These are phyloP conservation scores for Halophytophthora polymorphica DNA, from an alignment of 352 stramenopile species.

Conservation along the genomic window DNA sequence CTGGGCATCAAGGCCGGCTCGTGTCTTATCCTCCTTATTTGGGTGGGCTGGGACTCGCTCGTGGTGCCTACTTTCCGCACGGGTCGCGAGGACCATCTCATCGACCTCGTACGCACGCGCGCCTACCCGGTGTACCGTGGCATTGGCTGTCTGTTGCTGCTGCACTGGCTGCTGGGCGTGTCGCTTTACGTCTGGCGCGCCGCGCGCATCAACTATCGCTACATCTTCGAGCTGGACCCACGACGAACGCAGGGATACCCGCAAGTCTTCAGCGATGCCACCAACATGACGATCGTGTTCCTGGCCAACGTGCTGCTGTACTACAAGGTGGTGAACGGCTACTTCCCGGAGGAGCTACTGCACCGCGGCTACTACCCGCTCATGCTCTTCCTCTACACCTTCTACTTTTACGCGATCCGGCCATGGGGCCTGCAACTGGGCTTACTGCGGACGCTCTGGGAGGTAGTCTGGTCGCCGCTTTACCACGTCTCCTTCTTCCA, in stretches of 20 bases:
- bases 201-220: conserved; percentile 92
- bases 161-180: conserved; percentile 95
- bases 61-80: conserved; percentile 76
- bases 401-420: conserved; percentile 93
- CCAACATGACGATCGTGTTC: conserved; percentile 96
- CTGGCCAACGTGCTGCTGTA: conserved; percentile 94
- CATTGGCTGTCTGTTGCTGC: conserved; percentile 92
- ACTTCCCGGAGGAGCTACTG: conserved; percentile 79
- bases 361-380: conserved; percentile 91
- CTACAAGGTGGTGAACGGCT: conserved; percentile 93
- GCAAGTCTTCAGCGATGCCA: conserved; percentile 94
- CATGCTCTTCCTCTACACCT: conserved; percentile 89
- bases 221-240: conserved; percentile 94
- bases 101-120: conserved; percentile 71
- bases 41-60: conserved; percentile 95
- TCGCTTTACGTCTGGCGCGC: conserved; percentile 90
- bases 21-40: conserved; percentile 81
- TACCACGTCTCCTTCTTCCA: conserved; percentile 94
- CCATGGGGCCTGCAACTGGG: conserved; percentile 75
- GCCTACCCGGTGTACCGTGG: conserved; percentile 95
- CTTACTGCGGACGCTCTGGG: conserved; percentile 84
- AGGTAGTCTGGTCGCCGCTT: conserved; percentile 90
- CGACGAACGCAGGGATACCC: conserved; percentile 76
- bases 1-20: conserved; percentile 82
- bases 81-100: conserved; percentile 64